Conservation (phyloP, 192 early-diverging fungal genomes). For the Coemansia sp. region DNA sequence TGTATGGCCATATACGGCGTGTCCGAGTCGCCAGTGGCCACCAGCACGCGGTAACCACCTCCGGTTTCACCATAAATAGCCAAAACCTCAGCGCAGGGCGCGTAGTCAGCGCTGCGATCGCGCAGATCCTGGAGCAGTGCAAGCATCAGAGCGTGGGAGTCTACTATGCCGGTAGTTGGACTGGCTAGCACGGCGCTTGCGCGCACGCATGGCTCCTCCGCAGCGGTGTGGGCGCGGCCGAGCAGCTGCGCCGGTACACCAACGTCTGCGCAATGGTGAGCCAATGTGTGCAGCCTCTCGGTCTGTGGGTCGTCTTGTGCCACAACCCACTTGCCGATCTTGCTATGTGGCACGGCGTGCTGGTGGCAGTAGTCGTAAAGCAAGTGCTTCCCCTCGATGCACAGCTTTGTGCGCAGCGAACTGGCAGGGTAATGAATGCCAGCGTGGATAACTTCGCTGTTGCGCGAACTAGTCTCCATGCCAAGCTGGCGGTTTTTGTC, state of each 20-base stretch:
- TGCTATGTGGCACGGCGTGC: slow-evolving; percentile 56
- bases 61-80: slow-evolving; percentile 32
- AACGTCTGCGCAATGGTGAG: slow-evolving; percentile 57
- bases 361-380: slow-evolving; percentile 64
- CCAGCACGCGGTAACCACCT: slow-evolving; percentile 53
- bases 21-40: slow-evolving; percentile 51
- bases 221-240: slow-evolving; percentile 24
- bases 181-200: slow-evolving; percentile 62
- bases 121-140: slow-evolving; percentile 57
- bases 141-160: slow-evolving; percentile 70
- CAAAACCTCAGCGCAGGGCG: slow-evolving; percentile 52
- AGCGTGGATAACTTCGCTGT: slow-evolving; percentile 88
- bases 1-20: slow-evolving; percentile 52
- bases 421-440: slow-evolving; percentile 78
- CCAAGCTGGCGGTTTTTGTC: slow-evolving; percentile 67
- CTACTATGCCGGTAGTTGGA: slow-evolving; percentile 79
- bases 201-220: slow-evolving; percentile 63
- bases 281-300: slow-evolving; percentile 56
- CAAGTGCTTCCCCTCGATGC: slow-evolving; percentile 70
- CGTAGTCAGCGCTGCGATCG: slow-evolving; percentile 60
- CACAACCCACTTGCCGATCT: slow-evolving; percentile 80
- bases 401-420: slow-evolving; percentile 73
- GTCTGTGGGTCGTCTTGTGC: slow-evolving; percentile 58
- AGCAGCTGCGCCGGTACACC: slow-evolving; percentile 60
- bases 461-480: slow-evolving; percentile 78